Evolutionary conservation across 1,284 basidiomycete species (phyloP).

Genomic region (Exobasidium rhododendri): DNA sequence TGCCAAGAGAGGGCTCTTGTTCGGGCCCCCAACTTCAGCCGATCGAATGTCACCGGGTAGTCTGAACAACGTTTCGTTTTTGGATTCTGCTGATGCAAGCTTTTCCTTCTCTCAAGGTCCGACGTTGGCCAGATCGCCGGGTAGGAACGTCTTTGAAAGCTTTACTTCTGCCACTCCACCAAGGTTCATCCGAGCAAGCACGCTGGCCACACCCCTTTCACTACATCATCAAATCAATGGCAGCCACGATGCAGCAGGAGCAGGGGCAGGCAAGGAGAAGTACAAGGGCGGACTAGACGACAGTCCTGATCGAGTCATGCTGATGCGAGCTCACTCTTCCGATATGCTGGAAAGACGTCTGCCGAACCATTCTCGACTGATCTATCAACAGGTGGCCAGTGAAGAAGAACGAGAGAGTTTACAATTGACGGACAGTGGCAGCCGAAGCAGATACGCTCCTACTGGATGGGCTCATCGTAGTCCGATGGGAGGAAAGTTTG

Average conservation of each 20-base stretch:
- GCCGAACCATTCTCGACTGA: constrained; percentile 5
- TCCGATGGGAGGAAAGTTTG: constrained; percentile 15
- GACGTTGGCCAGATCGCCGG: constrained; percentile 26
- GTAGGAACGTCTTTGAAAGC: constrained; percentile 17
- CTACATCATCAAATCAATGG: not conserved
- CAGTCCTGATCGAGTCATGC: constrained; percentile 8
- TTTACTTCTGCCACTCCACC: constrained; percentile 4
- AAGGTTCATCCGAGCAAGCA: constrained; percentile 6
- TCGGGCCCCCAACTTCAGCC: constrained; percentile 13
- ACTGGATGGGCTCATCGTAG: constrained; percentile 12
- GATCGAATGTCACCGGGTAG: constrained; percentile 15
- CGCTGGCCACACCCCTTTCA: constrained; percentile 12
- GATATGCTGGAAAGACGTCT: constrained; percentile 18
- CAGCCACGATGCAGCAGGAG: not conserved
- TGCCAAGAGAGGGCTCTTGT: constrained; percentile 33
- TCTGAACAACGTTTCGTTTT: not conserved
- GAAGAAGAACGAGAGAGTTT: not conserved
- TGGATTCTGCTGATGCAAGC: not conserved
- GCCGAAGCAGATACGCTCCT: not conserved
- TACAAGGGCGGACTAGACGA: not conserved
- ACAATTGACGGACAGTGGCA: not conserved
- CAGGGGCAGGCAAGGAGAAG: too few species aligned
- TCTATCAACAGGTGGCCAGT: not conserved
- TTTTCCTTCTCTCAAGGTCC: constrained; percentile 17
- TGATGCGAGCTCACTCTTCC: constrained; percentile 32